Conservation (phyloP, 176 grass and related monocot species). For the Rhynchospora pubera region DNA sequence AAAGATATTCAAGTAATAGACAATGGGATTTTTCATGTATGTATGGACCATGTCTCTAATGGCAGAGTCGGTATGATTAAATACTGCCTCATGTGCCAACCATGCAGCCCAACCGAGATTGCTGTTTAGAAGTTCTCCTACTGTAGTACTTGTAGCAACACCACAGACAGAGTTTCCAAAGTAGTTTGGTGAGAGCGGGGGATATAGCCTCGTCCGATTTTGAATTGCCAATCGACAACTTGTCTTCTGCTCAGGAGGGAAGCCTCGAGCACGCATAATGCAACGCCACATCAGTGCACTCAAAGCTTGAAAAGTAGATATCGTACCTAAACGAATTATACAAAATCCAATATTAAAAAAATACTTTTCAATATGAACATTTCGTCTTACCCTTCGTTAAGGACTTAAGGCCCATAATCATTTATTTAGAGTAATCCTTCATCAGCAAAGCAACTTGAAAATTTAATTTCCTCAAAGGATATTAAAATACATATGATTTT, state of each 20-base stretch:
- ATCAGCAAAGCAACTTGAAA: neutral
- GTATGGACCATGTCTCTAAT: neutral
- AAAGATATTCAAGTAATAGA: neutral
- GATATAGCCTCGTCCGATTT: neutral
- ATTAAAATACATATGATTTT: neutral
- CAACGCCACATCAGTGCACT: constrained; percentile 24
- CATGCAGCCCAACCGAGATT: constrained; percentile 31
- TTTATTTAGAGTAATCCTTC: too few species aligned
- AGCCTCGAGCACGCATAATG: constrained; percentile 21
- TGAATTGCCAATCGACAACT: neutral
- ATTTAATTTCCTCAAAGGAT: too few species aligned
- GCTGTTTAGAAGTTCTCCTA: constrained; percentile 20
- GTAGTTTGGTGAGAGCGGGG: constrained; percentile 18
- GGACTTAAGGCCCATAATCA: too few species aligned
- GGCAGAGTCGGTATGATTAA: constrained; percentile 13
- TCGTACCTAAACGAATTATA: neutral
- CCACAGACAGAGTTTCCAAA: constrained; percentile 17
- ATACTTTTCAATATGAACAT: too few species aligned
- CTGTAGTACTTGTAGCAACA: neutral
- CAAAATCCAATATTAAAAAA: neutral
- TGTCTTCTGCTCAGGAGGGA: neutral
- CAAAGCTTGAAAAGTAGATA: constrained; percentile 40
- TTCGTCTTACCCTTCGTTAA: too few species aligned
- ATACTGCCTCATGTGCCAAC: constrained; percentile 28
- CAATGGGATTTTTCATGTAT: neutral